phyloP scores from a whole-genome alignment of 2,329 filamentous ascomycete genomes.

The Exophiala mesophila region DNA sequence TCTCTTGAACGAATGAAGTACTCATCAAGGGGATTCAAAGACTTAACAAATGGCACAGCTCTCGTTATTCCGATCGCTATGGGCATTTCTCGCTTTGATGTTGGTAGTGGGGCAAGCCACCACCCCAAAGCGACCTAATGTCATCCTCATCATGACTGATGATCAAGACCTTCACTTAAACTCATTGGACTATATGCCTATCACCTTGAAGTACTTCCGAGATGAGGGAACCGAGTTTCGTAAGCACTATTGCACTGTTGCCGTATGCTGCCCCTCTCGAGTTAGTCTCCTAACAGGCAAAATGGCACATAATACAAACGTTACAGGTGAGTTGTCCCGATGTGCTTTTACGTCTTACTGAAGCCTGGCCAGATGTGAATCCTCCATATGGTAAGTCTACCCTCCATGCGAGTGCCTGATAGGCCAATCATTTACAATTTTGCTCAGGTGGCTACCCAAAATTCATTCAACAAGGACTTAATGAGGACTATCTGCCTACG shows the following conservation, averaged over 20 bases:
- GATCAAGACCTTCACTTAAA: constrained; percentile 62
- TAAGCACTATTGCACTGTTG: constrained; percentile 62
- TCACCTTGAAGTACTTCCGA: constrained; percentile 51
- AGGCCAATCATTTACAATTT: too few species aligned
- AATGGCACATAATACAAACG: constrained; percentile 65
- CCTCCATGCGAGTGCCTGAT: too few species aligned
- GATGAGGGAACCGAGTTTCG: constrained; percentile 56
- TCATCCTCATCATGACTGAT: constrained; percentile 64
- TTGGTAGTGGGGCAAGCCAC: too few species aligned
- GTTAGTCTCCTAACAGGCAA: constrained; percentile 62
- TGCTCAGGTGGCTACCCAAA: constrained; percentile 45
- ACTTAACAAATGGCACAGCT: too few species aligned
- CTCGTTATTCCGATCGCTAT: too few species aligned
- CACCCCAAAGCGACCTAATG: constrained; percentile 43
- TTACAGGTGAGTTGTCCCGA: constrained; percentile 53
- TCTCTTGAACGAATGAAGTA: too few species aligned
- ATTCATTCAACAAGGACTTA: constrained; percentile 47
- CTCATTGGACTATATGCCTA: constrained; percentile 58
- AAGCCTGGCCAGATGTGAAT: background rate
- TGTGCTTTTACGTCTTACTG: constrained; percentile 6
- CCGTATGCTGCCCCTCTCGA: constrained; percentile 63
- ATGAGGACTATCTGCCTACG: constrained; percentile 47
- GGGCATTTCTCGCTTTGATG: too few species aligned
- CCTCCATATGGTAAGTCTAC: too few species aligned
- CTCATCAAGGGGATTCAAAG: too few species aligned